A percentile compares a stretch with the other conserved stretches of the same genome.
phyloP scores from a whole-genome alignment of 2,329 filamentous ascomycete genomes.

The Aspergillus phoenicis region DNA sequence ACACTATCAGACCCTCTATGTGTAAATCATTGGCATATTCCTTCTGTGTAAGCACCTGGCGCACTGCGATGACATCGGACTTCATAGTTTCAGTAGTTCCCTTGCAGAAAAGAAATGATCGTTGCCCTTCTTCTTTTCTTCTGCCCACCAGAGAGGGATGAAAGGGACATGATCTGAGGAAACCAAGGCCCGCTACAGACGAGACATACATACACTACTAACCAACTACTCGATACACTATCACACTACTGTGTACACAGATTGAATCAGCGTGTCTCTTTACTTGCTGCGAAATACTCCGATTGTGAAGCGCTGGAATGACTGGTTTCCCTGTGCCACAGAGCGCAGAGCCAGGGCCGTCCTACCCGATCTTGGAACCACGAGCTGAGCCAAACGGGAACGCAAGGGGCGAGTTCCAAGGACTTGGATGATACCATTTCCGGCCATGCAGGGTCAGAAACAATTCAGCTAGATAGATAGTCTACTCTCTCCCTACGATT shows the following conservation, averaged over 20 bases:
- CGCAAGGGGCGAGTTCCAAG: slow-evolving; percentile 20
- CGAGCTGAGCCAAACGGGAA: slow-evolving; percentile 23
- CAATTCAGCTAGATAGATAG: background rate
- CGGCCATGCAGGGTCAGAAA: slow-evolving; percentile 23
- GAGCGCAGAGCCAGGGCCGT: slow-evolving; percentile 18
- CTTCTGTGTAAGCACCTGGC: background rate
- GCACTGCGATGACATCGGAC: slow-evolving; percentile 9
- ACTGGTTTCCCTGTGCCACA: slow-evolving; percentile 1
- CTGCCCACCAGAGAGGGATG: background rate
- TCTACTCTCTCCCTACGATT: background rate
- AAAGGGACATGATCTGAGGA: background rate
- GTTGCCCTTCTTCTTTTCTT: background rate
- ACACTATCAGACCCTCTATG: background rate
- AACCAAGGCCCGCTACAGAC: background rate
- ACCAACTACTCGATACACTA: too few species aligned
- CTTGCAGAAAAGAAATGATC: slow-evolving; percentile 18
- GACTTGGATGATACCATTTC: slow-evolving; percentile 18
- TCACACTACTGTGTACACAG: background rate
- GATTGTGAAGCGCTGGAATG: background rate
- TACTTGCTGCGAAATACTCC: slow-evolving; percentile 13
- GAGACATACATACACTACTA: slow-evolving; percentile 13
- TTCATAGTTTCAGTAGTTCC: slow-evolving; percentile 11
- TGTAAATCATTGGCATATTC: slow-evolving; percentile 1
- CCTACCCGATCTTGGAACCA: slow-evolving; percentile 24
- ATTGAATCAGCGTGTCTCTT: slow-evolving; percentile 3